These are phyloP conservation scores for Uronychia setigera DNA, from an alignment of 73 alveolate species.

Conservation along the genomic window DNA sequence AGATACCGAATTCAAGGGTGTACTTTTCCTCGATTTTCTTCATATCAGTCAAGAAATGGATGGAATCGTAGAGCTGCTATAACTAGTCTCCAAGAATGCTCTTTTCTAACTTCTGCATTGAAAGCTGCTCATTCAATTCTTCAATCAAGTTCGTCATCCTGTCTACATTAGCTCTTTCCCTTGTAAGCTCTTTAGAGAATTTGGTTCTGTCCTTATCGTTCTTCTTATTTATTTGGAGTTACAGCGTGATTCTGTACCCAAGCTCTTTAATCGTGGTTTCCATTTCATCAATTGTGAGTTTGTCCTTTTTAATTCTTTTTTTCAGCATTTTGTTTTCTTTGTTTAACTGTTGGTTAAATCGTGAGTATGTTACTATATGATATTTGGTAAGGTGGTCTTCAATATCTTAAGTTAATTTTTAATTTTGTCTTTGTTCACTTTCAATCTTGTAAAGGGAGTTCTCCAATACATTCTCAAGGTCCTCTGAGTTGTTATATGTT, in stretches of 20 bases:
- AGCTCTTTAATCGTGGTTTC: not conserved
- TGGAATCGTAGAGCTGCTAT: not conserved
- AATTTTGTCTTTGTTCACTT: no score
- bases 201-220: not conserved
- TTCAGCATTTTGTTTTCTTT: not conserved
- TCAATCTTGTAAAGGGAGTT: no score
- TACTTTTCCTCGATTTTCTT: slow-evolving; percentile 16
- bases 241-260: not conserved
- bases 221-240: not conserved
- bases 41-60: slow-evolving; percentile 4
- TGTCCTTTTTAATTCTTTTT: not conserved
- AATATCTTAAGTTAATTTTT: no score
- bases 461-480: no score
- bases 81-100: slow-evolving; percentile 22
- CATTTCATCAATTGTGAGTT: not conserved
- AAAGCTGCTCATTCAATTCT: slow-evolving; percentile 15
- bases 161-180: slow-evolving; percentile 21
- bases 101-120: slow-evolving; percentile 20
- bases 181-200: not conserved
- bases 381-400: no score
- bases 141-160: not conserved
- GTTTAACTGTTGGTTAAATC: no score
- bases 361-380: no score
- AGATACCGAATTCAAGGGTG: not conserved
- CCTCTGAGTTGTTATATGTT: no score